Percentiles rank a stretch among this genome's conserved stretches.
Evolutionary conservation across 345 rosid genomes (phyloP).

Genomic region (Syzygium jambos): DNA sequence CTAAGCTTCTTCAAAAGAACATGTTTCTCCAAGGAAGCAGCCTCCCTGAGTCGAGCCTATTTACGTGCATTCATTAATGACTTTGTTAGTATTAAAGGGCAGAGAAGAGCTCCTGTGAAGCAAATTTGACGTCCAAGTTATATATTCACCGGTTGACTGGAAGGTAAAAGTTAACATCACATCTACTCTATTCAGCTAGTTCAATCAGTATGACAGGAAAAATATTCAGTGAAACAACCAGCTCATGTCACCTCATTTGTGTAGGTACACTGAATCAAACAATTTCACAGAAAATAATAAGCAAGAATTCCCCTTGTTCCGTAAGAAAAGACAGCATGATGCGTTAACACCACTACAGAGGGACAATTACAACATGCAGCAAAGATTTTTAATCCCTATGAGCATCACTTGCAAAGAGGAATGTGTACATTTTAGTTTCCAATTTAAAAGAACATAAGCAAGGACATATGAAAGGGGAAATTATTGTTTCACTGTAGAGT

Average conservation of each 20-base stretch:
- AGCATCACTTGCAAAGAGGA: not conserved
- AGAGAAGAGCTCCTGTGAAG: not conserved
- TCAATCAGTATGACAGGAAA: not conserved
- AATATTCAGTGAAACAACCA: not conserved
- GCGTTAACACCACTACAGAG: not conserved
- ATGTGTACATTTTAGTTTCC: not conserved
- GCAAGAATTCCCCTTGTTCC: not conserved
- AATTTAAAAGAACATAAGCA: not conserved
- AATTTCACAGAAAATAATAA: not conserved
- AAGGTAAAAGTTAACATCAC: not conserved
- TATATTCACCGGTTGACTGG: not conserved
- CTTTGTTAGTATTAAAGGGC: not conserved
- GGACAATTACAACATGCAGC: not conserved
- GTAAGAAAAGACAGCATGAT: not conserved
- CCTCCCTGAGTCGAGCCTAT: constrained; percentile 93
- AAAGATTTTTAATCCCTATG: not conserved
- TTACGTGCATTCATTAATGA: not conserved
- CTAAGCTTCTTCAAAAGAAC: constrained; percentile 44
- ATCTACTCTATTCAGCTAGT: not conserved
- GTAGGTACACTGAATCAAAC: not conserved
- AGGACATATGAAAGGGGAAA: not conserved
- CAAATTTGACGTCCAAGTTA: not conserved
- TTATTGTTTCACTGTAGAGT: not conserved
- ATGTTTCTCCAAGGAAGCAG: constrained; percentile 93
- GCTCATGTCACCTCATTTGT: not conserved